Evolutionary conservation across 73 alveolate genomes (phyloP), one percentile per base, ranked within the genome.

Genomic region (Blepharisma japonicum): DNA sequence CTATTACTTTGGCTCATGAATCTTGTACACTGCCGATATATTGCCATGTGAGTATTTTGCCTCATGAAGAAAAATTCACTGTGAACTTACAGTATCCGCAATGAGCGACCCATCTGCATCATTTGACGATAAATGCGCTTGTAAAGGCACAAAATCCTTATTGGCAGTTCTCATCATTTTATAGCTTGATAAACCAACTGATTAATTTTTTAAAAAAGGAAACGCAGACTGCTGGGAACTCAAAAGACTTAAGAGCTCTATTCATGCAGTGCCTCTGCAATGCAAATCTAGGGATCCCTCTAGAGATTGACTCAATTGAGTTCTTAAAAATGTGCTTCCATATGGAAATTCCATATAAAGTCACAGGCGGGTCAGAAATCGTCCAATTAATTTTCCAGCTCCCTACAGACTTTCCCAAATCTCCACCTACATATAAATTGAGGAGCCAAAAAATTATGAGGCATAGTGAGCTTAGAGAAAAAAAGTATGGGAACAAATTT

Each of bases 381-480:
- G 11, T 61, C 11, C 14, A 61, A 8, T 8, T 61, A 14, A 39
- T 61, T 25, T n/a, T 61, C 47, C 14, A 14, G 2, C 6, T 61
- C n/a, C 47, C 14, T 2, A 2, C 14, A 25, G 74, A 61, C 18
- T 61, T 61, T 25, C 74, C 74, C 11, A 61, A 25, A 25, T 18
- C 46, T 2, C 5, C 74, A 14, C 74, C 74, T 8, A 61, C 18
- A 0, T 61, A 18, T 25, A 61, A 61, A 25, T 48, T 61, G 18
- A 61, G 74, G 47, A 61, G 74, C 47, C 14, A 14, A 39, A 61
- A 61, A 61, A 25, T n/a, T n/a, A 61, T 61, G 14, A 61, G 46
- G 74, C 11, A 20, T 61, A 25, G 23, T n/a, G 74, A 61, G 46
- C 47, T 61, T 3, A 14, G 74, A 61, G 74, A 61, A 61, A 61